phyloP scores from a whole-genome alignment of 169 alveolate species.

The Babesia ovis region DNA sequence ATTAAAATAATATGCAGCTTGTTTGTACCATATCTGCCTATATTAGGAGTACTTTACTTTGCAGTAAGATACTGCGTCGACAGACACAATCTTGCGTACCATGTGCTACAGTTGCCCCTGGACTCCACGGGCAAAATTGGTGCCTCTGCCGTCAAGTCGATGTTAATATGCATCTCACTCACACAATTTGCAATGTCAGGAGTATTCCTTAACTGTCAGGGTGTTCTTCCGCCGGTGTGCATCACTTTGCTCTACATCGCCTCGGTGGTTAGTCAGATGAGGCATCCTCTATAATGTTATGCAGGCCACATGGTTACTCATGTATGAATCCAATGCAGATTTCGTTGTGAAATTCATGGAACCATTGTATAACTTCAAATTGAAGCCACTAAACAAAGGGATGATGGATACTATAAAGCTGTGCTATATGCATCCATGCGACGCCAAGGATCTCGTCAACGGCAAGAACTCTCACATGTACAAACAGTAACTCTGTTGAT shows the following conservation, averaged over 20 bases:
- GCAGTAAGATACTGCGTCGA: slow-evolving; percentile 76
- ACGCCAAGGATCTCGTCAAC: slow-evolving; percentile 50
- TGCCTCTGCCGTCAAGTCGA: slow-evolving; percentile 74
- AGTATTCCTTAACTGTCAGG: slow-evolving; percentile 57
- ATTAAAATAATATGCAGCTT: slow-evolving; percentile 5
- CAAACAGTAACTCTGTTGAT: not conserved
- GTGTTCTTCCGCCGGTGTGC: slow-evolving; percentile 41
- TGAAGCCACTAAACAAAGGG: slow-evolving; percentile 50
- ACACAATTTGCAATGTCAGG: slow-evolving; percentile 71
- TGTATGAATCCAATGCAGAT: slow-evolving; percentile 64
- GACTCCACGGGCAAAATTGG: slow-evolving; percentile 76
- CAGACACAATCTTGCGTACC: slow-evolving; percentile 74
- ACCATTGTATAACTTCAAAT: slow-evolving; percentile 27
- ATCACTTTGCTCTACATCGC: slow-evolving; percentile 61
- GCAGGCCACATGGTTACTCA: slow-evolving; percentile 67
- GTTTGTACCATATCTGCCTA: slow-evolving; percentile 70
- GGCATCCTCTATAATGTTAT: not conserved
- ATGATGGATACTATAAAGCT: slow-evolving; percentile 64
- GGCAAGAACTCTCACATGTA: not conserved
- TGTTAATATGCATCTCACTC: slow-evolving; percentile 77
- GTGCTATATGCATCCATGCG: slow-evolving; percentile 74
- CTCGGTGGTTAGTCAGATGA: slow-evolving; percentile 51
- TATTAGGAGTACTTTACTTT: slow-evolving; percentile 74
- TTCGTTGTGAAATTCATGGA: slow-evolving; percentile 33
- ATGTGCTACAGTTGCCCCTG: slow-evolving; percentile 70